These are phyloP conservation scores for Populus hybrid DNA, from an alignment of 441 rosid genomes.

Conservation along the genomic window DNA sequence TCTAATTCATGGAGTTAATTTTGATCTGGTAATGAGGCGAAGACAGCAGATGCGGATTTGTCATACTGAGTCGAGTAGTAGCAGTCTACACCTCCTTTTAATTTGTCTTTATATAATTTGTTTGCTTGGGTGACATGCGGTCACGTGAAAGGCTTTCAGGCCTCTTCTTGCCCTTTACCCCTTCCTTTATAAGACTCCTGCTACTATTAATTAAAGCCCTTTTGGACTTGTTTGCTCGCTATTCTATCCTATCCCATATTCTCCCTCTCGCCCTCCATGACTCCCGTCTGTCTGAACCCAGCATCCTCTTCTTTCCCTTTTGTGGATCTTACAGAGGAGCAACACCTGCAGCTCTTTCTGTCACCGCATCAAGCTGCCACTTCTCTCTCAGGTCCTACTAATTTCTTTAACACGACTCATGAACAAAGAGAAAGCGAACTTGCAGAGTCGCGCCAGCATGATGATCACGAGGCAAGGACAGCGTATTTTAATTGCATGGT, in stretches of 20 bases:
- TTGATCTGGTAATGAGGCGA: background rate
- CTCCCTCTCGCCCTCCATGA: slow-evolving; percentile 17
- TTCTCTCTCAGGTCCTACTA: slow-evolving; percentile 16
- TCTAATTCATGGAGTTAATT: background rate
- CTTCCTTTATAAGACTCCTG: slow-evolving; percentile 5
- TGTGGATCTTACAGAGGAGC: slow-evolving; percentile 26
- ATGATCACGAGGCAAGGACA: slow-evolving; percentile 30
- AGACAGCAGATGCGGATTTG: slow-evolving; percentile 27
- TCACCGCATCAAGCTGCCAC: slow-evolving; percentile 27
- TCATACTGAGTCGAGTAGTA: slow-evolving; percentile 32
- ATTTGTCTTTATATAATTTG: slow-evolving; percentile 36
- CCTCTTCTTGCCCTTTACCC: slow-evolving; percentile 20
- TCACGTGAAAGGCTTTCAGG: slow-evolving; percentile 51
- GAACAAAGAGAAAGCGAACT: slow-evolving; percentile 6
- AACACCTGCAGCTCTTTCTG: slow-evolving; percentile 26
- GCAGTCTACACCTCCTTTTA: slow-evolving; percentile 41
- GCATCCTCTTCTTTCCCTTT: slow-evolving; percentile 24
- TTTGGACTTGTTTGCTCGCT: background rate
- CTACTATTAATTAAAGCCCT: background rate
- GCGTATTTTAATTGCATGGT: background rate
- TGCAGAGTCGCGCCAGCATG: slow-evolving; percentile 9
- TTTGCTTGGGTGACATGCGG: slow-evolving; percentile 38
- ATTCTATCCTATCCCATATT: background rate
- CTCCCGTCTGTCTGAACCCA: slow-evolving; percentile 30
- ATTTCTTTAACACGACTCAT: slow-evolving; percentile 4